Conservation (phyloP, 192 early-diverging fungal genomes). For the Gryganskiella cystojenkinii region DNA sequence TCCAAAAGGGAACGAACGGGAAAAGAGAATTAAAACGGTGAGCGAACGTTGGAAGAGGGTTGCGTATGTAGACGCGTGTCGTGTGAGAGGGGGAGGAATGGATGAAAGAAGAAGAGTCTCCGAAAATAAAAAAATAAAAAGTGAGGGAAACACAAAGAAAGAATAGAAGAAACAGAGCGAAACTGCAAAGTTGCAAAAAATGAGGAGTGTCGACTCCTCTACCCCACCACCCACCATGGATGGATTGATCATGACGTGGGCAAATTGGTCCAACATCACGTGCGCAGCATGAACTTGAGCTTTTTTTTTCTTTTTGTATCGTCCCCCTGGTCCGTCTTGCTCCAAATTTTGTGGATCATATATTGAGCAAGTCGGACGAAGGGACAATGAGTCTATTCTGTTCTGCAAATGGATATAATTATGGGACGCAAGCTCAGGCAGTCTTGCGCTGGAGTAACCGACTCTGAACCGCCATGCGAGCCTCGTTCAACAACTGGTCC, state of each 20-base stretch:
- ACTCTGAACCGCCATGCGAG: constrained; percentile 23
- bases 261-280: background rate
- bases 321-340: no score
- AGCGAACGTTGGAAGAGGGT: background rate
- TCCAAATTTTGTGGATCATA: no score
- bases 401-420: no score
- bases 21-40: constrained; percentile 12
- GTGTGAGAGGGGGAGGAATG: background rate
- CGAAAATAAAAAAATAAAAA: background rate
- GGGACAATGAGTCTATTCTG: no score
- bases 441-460: constrained; percentile 29
- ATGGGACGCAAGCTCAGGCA: constrained; percentile 14
- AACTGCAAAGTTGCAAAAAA: background rate
- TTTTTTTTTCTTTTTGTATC: background rate
- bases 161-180: background rate
- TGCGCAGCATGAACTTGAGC: constrained; percentile 4
- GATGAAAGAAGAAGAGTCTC: background rate
- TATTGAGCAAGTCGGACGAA: no score
- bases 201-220: no score
- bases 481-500: constrained; percentile 44
- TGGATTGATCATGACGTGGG: background rate
- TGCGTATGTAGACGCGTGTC: no score
- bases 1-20: no score
- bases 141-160: constrained; percentile 7
- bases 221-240: no score